These are phyloP conservation scores for Ceratocystis colombiana DNA, from an alignment of 2,329 filamentous ascomycete species.

Conservation along the genomic window DNA sequence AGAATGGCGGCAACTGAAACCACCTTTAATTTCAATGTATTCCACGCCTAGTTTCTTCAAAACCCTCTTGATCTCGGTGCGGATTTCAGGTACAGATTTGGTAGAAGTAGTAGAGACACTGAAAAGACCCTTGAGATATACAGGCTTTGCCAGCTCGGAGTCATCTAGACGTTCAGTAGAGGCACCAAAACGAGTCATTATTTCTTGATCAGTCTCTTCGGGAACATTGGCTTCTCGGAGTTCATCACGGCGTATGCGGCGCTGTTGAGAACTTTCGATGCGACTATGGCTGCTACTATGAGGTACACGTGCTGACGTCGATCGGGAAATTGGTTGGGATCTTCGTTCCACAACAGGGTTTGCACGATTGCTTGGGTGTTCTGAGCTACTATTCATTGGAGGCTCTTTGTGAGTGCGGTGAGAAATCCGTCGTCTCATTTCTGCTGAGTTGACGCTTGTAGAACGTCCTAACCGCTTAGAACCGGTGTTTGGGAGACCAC, in stretches of 20 bases:
- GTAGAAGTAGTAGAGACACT: slow-evolving; percentile 94
- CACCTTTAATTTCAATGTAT: slow-evolving; percentile 83
- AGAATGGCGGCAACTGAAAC: slow-evolving; percentile 78
- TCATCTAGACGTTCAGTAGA: slow-evolving; percentile 54
- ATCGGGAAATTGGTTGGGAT: slow-evolving; percentile 44
- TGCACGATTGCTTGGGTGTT: slow-evolving; percentile 55
- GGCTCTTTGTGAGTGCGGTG: slow-evolving; percentile 49
- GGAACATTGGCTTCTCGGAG: slow-evolving; percentile 66
- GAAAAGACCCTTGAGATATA: slow-evolving; percentile 92
- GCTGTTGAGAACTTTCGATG: slow-evolving; percentile 82
- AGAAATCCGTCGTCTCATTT: slow-evolving; percentile 56
- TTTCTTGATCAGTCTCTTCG: slow-evolving; percentile 76
- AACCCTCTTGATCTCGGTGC: slow-evolving; percentile 81
- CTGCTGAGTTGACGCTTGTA: slow-evolving; percentile 83
- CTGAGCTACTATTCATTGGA: slow-evolving; percentile 67
- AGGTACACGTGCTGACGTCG: slow-evolving; percentile 64
- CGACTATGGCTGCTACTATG: slow-evolving; percentile 76
- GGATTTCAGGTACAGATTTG: slow-evolving; percentile 76
- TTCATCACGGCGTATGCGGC: slow-evolving; percentile 59
- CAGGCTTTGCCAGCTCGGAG: slow-evolving; percentile 79
- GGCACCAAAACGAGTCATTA: slow-evolving; percentile 45
- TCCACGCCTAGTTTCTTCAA: slow-evolving; percentile 81
- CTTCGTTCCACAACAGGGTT: slow-evolving; percentile 44
- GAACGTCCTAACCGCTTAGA: slow-evolving; percentile 70
- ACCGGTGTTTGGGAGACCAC: slow-evolving; percentile 45